A percentile compares a stretch with the other conserved stretches of the same genome.
These are phyloP conservation scores for Penicillium cinerascens DNA, from an alignment of 495 filamentous ascomycete species.

Conservation along the genomic window DNA sequence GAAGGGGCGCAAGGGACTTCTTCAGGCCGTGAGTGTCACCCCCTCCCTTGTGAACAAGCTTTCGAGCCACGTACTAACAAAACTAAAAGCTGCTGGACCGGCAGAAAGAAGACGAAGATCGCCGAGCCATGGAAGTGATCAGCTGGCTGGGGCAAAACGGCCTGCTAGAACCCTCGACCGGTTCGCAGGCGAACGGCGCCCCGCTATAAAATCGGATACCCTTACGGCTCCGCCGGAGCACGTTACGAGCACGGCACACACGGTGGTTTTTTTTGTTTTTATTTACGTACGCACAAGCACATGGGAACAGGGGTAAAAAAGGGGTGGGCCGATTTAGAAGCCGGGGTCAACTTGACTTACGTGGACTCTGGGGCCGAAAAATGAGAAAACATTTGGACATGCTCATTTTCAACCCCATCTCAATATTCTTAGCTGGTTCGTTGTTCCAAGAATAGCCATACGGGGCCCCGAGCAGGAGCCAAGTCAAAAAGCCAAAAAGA, in stretches of 20 bases:
- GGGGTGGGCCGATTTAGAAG: background rate
- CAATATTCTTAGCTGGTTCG: background rate
- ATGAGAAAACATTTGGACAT: background rate
- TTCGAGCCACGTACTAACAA: conserved; percentile 8
- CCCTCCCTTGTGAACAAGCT: background rate
- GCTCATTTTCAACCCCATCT: background rate
- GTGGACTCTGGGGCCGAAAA: background rate
- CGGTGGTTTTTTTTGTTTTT: background rate
- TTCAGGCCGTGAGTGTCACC: conserved; percentile 47
- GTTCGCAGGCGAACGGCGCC: background rate
- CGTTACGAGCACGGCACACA: background rate
- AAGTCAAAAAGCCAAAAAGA: background rate
- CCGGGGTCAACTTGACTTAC: background rate
- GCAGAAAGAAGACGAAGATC: conserved; percentile 44
- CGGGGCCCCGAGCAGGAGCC: background rate
- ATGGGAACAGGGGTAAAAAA: background rate
- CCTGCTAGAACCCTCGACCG: conserved; percentile 16
- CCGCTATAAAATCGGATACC: conserved; percentile 2
- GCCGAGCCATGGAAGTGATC: conserved; percentile 44
- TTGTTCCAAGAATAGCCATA: background rate
- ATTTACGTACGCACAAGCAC: background rate
- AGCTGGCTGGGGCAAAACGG: conserved; percentile 43
- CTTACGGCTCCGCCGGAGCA: background rate
- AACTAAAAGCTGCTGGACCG: conserved; percentile 42
- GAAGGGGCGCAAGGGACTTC: conserved; percentile 44